Percentiles rank a stretch among this genome's conserved stretches.
Evolutionary conservation across 305 asterid species (phyloP).

Genomic region (Fraxinus floribunda): DNA sequence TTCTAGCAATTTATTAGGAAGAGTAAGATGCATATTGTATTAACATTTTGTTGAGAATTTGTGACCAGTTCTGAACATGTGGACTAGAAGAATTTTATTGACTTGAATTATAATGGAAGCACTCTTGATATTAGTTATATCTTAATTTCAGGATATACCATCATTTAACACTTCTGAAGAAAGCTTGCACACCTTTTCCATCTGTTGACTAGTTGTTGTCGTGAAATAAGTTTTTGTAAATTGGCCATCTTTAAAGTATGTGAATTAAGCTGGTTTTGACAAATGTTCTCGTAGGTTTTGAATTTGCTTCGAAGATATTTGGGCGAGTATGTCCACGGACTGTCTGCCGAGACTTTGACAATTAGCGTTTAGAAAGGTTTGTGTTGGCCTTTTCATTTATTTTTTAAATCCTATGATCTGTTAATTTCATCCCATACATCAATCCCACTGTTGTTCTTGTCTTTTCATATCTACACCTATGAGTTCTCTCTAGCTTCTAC

Average conservation of each 20-base stretch:
- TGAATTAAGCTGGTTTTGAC: conserved; percentile 16
- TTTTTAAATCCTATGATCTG: neutral
- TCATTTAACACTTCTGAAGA: conserved; percentile 10
- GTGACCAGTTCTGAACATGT: neutral
- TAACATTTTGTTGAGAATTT: neutral
- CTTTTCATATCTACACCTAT: neutral
- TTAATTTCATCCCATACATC: neutral
- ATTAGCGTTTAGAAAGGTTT: conserved; percentile 98
- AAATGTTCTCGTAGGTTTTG: conserved; percentile 58
- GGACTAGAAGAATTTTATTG: neutral
- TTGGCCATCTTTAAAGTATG: conserved; percentile 4
- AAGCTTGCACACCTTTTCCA: neutral
- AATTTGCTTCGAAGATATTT: conserved; percentile 95
- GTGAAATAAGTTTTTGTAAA: neutral
- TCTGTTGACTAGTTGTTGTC: conserved; percentile 9
- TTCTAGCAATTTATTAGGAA: neutral
- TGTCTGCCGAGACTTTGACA: conserved; percentile 94
- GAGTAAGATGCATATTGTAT: neutral
- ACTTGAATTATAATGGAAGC: conserved; percentile 9
- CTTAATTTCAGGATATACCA: conserved; percentile 10
- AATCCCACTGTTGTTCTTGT: neutral
- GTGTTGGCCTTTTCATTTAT: conserved; percentile 8
- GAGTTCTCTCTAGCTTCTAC: conserved; percentile 13
- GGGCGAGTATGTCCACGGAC: conserved; percentile 99
- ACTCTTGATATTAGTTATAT: conserved; percentile 15